Percentiles rank a stretch among this genome's conserved stretches.
These are phyloP conservation scores for Hanseniaspora meyeri DNA, from an alignment of 805 yeast genomes.

Conservation along the genomic window DNA sequence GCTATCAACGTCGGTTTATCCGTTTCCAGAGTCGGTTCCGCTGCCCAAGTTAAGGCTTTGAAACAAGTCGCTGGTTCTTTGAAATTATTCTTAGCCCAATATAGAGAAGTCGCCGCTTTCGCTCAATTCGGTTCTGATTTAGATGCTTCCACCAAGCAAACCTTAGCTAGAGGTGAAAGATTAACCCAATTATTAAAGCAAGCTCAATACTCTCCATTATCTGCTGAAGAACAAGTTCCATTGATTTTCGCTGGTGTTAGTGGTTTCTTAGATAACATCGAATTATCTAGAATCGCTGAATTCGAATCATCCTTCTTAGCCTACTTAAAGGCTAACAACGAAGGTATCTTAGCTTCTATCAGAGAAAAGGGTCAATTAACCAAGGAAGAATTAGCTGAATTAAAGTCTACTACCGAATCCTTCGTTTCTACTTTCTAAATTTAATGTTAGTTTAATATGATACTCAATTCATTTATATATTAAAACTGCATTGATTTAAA, in stretches of 20 bases:
- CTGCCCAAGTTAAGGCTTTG: slow-evolving; percentile 99
- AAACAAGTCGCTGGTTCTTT: slow-evolving; percentile 99
- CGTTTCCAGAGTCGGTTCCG: slow-evolving; percentile 99
- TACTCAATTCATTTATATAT: neutral
- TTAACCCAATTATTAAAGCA: slow-evolving; percentile 97
- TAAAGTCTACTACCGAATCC: slow-evolving; percentile 84
- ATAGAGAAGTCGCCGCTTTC: slow-evolving; percentile 99
- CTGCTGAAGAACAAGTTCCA: slow-evolving; percentile 99
- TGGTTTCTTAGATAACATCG: slow-evolving; percentile 88
- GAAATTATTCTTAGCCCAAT: slow-evolving; percentile 99
- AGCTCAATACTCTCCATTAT: slow-evolving; percentile 90
- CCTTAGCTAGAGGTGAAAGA: slow-evolving; percentile 99
- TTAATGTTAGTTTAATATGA: neutral
- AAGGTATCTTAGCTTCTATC: slow-evolving; percentile 72
- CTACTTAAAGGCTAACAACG: slow-evolving; percentile 81
- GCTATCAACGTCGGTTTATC: slow-evolving; percentile 99
- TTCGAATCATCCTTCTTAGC: slow-evolving; percentile 89
- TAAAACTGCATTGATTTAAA: neutral
- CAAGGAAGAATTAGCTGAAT: slow-evolving; percentile 71
- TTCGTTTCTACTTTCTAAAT: slow-evolving; percentile 78
- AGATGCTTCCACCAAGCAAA: slow-evolving; percentile 99
- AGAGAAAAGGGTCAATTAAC: slow-evolving; percentile 82
- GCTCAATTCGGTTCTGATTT: slow-evolving; percentile 99
- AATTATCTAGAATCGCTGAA: slow-evolving; percentile 74
- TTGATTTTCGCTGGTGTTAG: slow-evolving; percentile 98